Conservation (phyloP, 306 rosid genomes). For the Sindora glabra region DNA sequence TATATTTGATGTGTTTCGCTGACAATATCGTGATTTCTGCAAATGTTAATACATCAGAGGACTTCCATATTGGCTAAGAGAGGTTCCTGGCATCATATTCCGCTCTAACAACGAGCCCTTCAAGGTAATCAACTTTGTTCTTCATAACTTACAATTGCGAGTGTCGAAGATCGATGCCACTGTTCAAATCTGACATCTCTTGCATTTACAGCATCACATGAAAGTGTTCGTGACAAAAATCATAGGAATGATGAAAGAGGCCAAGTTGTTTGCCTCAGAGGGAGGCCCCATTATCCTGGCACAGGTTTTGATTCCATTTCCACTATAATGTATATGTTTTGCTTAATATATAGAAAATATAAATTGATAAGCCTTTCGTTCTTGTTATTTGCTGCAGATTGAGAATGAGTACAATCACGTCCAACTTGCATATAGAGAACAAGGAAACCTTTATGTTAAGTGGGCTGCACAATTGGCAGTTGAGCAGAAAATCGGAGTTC, state of each 20-base stretch:
- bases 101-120: slow-evolving; percentile 62
- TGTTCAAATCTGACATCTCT: neutral
- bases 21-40: neutral
- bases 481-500: slow-evolving; percentile 37
- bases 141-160: no score
- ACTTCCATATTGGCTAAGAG: slow-evolving; percentile 90
- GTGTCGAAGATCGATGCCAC: neutral
- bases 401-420: slow-evolving; percentile 87
- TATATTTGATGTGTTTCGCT: no score
- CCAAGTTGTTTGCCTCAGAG: slow-evolving; percentile 62
- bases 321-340: neutral
- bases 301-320: slow-evolving; percentile 39
- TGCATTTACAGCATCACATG: slow-evolving; percentile 52
- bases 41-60: slow-evolving; percentile 69
- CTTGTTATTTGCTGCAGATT: slow-evolving; percentile 31
- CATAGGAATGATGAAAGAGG: slow-evolving; percentile 45
- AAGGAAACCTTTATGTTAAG: slow-evolving; percentile 52
- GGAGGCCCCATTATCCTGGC: slow-evolving; percentile 91
- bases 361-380: neutral
- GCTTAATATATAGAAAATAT: neutral
- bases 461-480: slow-evolving; percentile 85
- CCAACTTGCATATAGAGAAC: slow-evolving; percentile 53
- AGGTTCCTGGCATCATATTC: slow-evolving; percentile 52
- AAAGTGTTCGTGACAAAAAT: slow-evolving; percentile 39
- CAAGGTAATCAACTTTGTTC: no score